Evolutionary conservation across 352 stramenopile genomes (phyloP), one percentile per base, ranked within the genome.

Genomic region (Blastocystis sp.): DNA sequence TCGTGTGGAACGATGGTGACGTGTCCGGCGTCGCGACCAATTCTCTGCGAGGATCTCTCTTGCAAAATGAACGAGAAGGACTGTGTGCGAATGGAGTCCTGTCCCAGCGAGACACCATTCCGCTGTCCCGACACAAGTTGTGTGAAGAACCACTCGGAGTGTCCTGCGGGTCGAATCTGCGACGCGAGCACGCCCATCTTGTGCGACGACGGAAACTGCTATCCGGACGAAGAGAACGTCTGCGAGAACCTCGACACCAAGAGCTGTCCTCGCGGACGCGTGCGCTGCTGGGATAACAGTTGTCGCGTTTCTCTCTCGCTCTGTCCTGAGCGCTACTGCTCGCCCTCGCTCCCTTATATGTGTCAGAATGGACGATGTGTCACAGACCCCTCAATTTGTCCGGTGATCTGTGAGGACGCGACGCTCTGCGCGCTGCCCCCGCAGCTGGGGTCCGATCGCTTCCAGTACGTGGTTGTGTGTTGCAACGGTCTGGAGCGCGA

Each of bases 51-150:
- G 7, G 69, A 81, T n/a, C 24, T 40, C 24, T 63, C 48, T 34
- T 81, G 69, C 24, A 54, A 46, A 40, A 44, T 27, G 27, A 81
- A 81, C 40, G 69, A 65, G 42, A 40, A 14, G 32, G 69, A 81
- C 36, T 81, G 69, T 40, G 53, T 81, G 48, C 18, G 8, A 4
- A 44, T 81, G 9, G 69, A 81, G 34, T n/a, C 9, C 24, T 81
- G 69, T 65, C 69, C 69, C 2, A 29, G 27, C 1, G 51, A 64
- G n/a, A 81, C 69, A n/a, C 69, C 69, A 14, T 81, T 81, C 69
- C 69, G 69, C 53, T 81, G 69, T 81, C 69, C 42, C 18, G 69
- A 81, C 40, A 81, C 49, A 38, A 81, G 69, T 24, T 81, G 69
- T 42, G 69, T 57, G 42, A 65, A 11, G 36, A 34, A 54, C 0